Conservation (phyloP, 768 basidiomycete species). For the Tubosaeta brunneosetosa region DNA sequence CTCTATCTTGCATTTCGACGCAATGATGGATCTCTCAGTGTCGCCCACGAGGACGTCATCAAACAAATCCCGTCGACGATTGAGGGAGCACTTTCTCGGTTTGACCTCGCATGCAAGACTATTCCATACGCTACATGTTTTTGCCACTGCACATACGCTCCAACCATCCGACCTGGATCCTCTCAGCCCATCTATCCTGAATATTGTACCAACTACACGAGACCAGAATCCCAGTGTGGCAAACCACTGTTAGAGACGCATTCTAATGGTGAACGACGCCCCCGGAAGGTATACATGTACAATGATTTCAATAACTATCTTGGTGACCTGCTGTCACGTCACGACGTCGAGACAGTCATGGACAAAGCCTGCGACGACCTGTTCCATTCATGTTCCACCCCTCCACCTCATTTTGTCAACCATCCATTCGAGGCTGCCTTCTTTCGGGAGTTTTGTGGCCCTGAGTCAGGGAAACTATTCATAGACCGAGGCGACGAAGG, state of each 20-base stretch:
- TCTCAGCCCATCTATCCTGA: background rate
- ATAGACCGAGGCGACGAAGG: conserved; percentile 18
- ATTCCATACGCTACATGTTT: background rate
- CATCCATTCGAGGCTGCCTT: conserved; percentile 20
- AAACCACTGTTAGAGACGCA: background rate
- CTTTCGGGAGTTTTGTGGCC: conserved; percentile 27
- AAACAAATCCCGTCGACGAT: background rate
- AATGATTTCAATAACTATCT: conserved; percentile 13
- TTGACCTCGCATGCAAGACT: background rate
- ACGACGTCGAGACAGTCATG: background rate
- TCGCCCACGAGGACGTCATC: background rate
- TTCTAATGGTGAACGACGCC: too few relatives aligned
- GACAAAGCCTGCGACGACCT: background rate
- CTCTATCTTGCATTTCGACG: conserved; percentile 1
- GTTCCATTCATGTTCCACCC: background rate
- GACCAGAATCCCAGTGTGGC: background rate
- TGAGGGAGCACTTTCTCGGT: background rate
- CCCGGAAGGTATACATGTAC: background rate
- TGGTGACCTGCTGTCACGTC: background rate
- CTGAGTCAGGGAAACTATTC: conserved; percentile 2
- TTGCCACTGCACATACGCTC: conserved; percentile 6
- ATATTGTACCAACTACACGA: background rate
- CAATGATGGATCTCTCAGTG: background rate
- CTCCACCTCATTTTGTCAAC: background rate
- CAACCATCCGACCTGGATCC: background rate